phyloP scores from a whole-genome alignment of 129 eudicot genomes.

The Erigeron canadensis region DNA sequence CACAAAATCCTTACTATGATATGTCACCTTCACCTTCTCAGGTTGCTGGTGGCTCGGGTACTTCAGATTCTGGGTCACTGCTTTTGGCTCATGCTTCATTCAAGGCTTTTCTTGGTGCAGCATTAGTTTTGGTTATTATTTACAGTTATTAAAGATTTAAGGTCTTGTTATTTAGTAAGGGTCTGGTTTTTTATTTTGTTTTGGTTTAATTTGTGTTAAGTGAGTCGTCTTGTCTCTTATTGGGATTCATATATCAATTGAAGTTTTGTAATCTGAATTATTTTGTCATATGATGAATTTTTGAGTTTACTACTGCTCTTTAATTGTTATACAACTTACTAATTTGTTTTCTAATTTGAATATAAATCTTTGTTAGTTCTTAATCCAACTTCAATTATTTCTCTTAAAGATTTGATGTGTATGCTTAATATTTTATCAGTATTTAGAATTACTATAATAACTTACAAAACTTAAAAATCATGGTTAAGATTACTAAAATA shows the following conservation, averaged over 20 bases:
- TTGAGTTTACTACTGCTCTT: not conserved
- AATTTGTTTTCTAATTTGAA: too few relatives aligned
- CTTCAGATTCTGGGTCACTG: not conserved
- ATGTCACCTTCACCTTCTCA: constrained; percentile 16
- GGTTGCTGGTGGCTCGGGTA: not conserved
- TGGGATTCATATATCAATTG: not conserved
- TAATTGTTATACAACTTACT: too few relatives aligned
- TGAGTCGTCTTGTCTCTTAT: not conserved
- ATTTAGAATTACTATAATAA: too few relatives aligned
- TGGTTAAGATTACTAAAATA: too few relatives aligned
- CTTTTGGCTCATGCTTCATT: not conserved
- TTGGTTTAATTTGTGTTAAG: not conserved
- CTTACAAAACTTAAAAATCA: too few relatives aligned
- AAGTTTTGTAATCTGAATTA: not conserved
- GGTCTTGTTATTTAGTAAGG: not conserved
- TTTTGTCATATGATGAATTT: not conserved
- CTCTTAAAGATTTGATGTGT: too few relatives aligned
- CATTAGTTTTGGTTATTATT: not conserved
- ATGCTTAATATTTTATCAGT: too few relatives aligned
- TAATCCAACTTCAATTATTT: too few relatives aligned
- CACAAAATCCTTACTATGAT: not conserved
- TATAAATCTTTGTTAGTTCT: too few relatives aligned
- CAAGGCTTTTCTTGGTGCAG: constrained; percentile 5
- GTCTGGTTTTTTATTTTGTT: not conserved
- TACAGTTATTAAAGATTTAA: not conserved